phyloP scores from a whole-genome alignment of 176 grass and related monocot species.

The Triticum turgidum region DNA sequence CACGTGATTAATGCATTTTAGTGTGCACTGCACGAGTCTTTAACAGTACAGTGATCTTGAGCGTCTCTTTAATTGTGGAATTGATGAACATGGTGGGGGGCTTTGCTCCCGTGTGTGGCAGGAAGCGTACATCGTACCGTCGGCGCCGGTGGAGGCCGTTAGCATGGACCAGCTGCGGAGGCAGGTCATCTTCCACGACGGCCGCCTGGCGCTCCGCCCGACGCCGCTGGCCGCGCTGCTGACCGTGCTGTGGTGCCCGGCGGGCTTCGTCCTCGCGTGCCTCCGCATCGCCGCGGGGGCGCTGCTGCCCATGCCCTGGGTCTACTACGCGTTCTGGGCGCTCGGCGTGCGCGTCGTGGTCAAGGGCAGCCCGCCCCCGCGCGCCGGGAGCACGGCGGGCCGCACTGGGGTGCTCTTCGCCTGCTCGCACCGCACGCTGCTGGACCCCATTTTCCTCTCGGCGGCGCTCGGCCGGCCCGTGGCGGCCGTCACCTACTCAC shows the following conservation, averaged over 20 bases:
- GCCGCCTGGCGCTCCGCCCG: constrained; percentile 54
- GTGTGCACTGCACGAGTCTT: neutral
- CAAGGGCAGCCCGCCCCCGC: constrained; percentile 48
- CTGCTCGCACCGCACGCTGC: constrained; percentile 78
- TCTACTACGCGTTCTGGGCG: constrained; percentile 61
- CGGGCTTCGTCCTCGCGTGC: constrained; percentile 56
- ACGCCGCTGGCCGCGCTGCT: constrained; percentile 52
- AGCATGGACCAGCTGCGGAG: constrained; percentile 46
- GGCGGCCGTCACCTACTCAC: constrained; percentile 66
- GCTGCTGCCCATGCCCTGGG: constrained; percentile 63
- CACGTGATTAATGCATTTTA: neutral
- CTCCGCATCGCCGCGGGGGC: constrained; percentile 58
- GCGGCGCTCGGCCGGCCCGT: constrained; percentile 43
- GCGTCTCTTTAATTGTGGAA: constrained; percentile 20
- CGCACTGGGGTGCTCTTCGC: constrained; percentile 50
- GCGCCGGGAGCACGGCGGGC: neutral
- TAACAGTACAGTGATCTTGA: neutral
- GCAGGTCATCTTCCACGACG: constrained; percentile 72
- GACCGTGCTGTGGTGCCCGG: constrained; percentile 53
- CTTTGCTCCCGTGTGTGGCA: neutral
- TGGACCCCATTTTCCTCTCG: constrained; percentile 71
- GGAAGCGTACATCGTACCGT: constrained; percentile 69
- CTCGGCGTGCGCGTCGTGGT: constrained; percentile 59
- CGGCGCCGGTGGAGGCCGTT: constrained; percentile 28
- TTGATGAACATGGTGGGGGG: neutral